A percentile compares a stretch with the other conserved stretches of the same genome.
phyloP scores from a whole-genome alignment of 2,329 filamentous ascomycete genomes.

The Epicoccum sorghinum region DNA sequence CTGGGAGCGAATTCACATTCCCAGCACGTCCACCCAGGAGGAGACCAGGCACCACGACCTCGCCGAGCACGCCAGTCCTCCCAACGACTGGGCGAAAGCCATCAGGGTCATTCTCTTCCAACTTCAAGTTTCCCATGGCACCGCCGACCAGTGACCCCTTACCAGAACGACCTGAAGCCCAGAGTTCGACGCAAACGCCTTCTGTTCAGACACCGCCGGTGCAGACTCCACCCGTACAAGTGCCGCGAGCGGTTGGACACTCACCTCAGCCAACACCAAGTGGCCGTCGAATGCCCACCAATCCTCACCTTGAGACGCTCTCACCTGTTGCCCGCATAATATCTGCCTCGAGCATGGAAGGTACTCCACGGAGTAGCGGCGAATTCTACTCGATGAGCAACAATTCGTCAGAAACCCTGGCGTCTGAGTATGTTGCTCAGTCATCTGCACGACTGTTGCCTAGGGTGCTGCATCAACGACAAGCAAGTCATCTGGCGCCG shows the following conservation, averaged over 20 bases:
- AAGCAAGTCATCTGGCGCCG: slow-evolving; percentile 42
- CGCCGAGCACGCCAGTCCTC: slow-evolving; percentile 50
- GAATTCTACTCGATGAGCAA: slow-evolving; percentile 97
- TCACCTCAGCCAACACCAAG: slow-evolving; percentile 22
- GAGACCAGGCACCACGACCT: slow-evolving; percentile 40
- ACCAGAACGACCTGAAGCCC: slow-evolving; percentile 37
- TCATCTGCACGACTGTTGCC: slow-evolving; percentile 57
- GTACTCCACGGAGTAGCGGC: slow-evolving; percentile 86
- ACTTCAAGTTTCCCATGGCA: slow-evolving; percentile 64
- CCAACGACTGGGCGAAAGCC: slow-evolving; percentile 47
- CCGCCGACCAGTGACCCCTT: slow-evolving; percentile 40
- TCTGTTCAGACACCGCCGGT: background rate
- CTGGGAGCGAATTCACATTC: slow-evolving; percentile 35
- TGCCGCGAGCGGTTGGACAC: slow-evolving; percentile 27
- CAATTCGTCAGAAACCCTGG: slow-evolving; percentile 89
- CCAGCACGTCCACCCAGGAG: slow-evolving; percentile 38
- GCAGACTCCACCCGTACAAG: slow-evolving; percentile 45
- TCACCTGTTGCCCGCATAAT: slow-evolving; percentile 72
- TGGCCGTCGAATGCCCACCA: slow-evolving; percentile 40
- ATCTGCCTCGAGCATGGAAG: slow-evolving; percentile 74
- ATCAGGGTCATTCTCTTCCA: slow-evolving; percentile 52
- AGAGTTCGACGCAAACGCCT: slow-evolving; percentile 26
- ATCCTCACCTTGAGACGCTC: slow-evolving; percentile 59
- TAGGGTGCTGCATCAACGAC: slow-evolving; percentile 36
- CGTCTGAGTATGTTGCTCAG: slow-evolving; percentile 77